Percentiles rank a stretch among this genome's conserved stretches.
phyloP scores from a whole-genome alignment of 257 asterid species.

The Sherardia arvensis region DNA sequence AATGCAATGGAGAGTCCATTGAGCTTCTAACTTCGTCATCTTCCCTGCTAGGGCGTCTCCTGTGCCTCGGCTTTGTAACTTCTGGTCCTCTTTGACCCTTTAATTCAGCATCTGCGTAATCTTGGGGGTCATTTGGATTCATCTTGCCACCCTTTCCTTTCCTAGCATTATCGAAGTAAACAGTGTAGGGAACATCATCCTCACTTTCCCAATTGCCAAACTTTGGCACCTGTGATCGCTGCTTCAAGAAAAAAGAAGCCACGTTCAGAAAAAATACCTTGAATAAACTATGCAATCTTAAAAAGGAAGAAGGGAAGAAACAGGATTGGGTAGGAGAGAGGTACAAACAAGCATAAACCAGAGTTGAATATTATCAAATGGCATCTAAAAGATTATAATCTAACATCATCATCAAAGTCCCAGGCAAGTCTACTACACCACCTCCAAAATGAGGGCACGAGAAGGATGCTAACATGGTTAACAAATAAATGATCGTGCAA shows the following conservation, averaged over 20 bases:
- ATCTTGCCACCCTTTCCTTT: constrained; percentile 38
- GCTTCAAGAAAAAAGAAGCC: constrained; percentile 18
- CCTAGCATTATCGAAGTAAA: constrained; percentile 54
- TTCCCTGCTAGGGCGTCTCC: constrained; percentile 24
- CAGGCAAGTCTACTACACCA: not conserved
- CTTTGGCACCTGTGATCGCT: constrained; percentile 51
- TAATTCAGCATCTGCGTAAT: constrained; percentile 18
- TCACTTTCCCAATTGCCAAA: constrained; percentile 78
- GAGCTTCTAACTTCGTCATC: constrained; percentile 33
- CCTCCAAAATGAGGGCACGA: not conserved
- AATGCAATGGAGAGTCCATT: constrained; percentile 29
- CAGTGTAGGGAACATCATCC: constrained; percentile 55
- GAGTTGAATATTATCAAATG: not conserved
- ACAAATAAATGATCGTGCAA: not conserved
- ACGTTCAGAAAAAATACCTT: not conserved
- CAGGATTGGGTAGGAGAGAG: not conserved
- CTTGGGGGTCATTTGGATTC: constrained; percentile 40
- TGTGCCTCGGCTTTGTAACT: constrained; percentile 27
- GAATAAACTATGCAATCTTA: not conserved
- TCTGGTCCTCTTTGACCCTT: constrained; percentile 32
- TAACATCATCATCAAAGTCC: not conserved
- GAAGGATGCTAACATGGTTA: not conserved
- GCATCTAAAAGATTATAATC: not conserved
- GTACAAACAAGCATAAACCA: not conserved
- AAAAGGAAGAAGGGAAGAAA: not conserved